Conservation (phyloP, 176 grass and related monocot genomes). For the Saccharum spontaneum region DNA sequence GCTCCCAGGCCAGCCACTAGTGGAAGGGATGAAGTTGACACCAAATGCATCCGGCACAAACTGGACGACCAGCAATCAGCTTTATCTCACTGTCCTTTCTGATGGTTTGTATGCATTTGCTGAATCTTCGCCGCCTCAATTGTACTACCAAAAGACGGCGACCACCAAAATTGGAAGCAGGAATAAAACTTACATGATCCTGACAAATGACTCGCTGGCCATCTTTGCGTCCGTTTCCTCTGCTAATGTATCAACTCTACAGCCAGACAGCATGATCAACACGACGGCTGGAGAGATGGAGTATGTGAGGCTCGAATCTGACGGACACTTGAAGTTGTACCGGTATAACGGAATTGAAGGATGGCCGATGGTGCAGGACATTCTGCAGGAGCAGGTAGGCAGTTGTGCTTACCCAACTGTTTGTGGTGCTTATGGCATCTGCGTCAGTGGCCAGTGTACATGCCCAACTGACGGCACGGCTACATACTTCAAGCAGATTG, state of each 20-base stretch:
- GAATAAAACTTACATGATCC: background rate
- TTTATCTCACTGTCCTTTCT: constrained; percentile 34
- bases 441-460: background rate
- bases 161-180: background rate
- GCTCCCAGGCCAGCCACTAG: constrained; percentile 17
- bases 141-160: constrained; percentile 22
- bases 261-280: background rate
- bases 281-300: background rate
- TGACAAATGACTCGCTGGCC: background rate
- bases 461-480: background rate
- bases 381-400: background rate
- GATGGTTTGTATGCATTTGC: constrained; percentile 27
- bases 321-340: background rate
- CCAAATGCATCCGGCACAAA: background rate
- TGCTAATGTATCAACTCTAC: background rate
- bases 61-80: background rate
- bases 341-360: background rate
- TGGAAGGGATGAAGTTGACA: constrained; percentile 28
- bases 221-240: background rate
- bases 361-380: background rate
- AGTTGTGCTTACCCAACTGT: background rate
- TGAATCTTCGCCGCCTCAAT: constrained; percentile 19
- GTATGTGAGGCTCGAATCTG: background rate
- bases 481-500: background rate
- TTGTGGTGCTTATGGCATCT: background rate